Evolutionary conservation across 1,139 yeast species (phyloP).

Genomic region (Blastobotrys persicus): DNA sequence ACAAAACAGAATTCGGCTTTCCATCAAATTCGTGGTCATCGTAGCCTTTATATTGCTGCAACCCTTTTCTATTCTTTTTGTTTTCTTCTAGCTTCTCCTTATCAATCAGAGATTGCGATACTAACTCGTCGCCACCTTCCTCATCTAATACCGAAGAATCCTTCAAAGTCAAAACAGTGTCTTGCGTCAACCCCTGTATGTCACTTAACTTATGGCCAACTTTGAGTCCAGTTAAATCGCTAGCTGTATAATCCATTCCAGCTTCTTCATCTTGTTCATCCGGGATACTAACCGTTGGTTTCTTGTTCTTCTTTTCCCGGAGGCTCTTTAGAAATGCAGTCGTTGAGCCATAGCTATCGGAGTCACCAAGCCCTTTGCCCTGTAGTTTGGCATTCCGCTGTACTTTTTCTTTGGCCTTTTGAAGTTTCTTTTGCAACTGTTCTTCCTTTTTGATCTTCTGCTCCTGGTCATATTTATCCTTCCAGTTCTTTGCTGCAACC

Average conservation of each 20-base stretch:
- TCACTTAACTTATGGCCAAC: conserved; percentile 49
- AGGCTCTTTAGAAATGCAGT: conserved; percentile 29
- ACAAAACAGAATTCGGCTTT: conserved; percentile 16
- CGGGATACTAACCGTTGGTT: conserved; percentile 16
- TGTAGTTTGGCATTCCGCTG: conserved; percentile 27
- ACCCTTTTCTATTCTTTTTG: conserved; percentile 20
- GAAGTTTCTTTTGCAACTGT: conserved; percentile 25
- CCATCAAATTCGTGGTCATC: conserved; percentile 32
- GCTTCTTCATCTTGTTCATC: conserved; percentile 23
- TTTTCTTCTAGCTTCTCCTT: conserved; percentile 10
- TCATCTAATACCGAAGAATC: conserved; percentile 57
- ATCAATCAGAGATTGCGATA: conserved; percentile 43
- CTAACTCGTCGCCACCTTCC: conserved; percentile 48
- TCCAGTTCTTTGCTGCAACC: conserved; percentile 37
- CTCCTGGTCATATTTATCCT: conserved; percentile 26
- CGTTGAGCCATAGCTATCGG: conserved; percentile 20
- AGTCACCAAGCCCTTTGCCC: conserved; percentile 34
- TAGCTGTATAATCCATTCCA: conserved; percentile 24
- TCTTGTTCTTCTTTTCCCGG: conserved; percentile 21
- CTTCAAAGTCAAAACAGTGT: conserved; percentile 61
- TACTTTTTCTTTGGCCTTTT: conserved; percentile 23
- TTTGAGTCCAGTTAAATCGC: conserved; percentile 41
- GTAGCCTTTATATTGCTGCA: conserved; percentile 27
- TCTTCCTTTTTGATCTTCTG: conserved; percentile 20
- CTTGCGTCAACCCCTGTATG: conserved; percentile 42